phyloP scores from a whole-genome alignment of 805 yeast species.

The Saturnispora mendoncae region DNA sequence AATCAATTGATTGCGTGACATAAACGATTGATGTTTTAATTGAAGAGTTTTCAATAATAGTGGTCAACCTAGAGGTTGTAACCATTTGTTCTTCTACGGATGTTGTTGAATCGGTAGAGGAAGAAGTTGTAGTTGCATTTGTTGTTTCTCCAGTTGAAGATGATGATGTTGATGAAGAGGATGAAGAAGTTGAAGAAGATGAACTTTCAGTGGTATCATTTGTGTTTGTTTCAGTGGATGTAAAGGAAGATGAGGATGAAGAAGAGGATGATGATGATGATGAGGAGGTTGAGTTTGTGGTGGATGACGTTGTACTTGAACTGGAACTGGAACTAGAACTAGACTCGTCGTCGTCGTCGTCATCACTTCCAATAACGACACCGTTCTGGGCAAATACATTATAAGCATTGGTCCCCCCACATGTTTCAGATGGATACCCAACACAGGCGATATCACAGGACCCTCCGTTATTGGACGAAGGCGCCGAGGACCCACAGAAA shows the following conservation, averaged over 20 bases:
- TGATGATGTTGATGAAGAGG: constrained; percentile 8
- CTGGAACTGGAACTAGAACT: neutral
- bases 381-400: constrained; percentile 32
- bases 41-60: constrained; percentile 16
- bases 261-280: constrained; percentile 4
- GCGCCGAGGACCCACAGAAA: constrained; percentile 52
- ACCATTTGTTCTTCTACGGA: constrained; percentile 4
- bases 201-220: constrained; percentile 6
- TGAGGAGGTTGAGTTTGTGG: constrained; percentile 2
- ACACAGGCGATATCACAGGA: constrained; percentile 32
- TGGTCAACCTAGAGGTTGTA: constrained; percentile 13
- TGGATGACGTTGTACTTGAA: neutral
- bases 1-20: constrained; percentile 22
- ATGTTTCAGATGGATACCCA: constrained; percentile 54
- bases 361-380: constrained; percentile 5
- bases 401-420: constrained; percentile 44
- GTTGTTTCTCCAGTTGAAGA: constrained; percentile 6
- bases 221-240: constrained; percentile 10
- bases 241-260: constrained; percentile 2
- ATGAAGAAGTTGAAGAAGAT: constrained; percentile 11
- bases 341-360: constrained; percentile 13
- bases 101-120: constrained; percentile 12
- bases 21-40: constrained; percentile 21
- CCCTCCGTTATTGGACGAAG: constrained; percentile 18
- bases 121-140: constrained; percentile 5